Conservation (phyloP, 805 yeast genomes). For the Pichia membranifaciens region DNA sequence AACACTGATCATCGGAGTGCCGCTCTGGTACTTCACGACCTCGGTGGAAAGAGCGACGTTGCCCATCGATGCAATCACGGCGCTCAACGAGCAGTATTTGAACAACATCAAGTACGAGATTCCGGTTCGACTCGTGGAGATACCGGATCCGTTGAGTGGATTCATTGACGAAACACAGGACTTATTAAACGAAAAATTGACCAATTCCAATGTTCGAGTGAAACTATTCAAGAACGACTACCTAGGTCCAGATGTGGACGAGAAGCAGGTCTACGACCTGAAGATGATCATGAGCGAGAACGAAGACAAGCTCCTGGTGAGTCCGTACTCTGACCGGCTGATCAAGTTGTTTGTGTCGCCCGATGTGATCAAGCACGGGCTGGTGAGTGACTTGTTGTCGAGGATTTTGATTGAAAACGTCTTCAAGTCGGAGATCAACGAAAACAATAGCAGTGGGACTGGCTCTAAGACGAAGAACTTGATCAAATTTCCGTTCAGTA, state of each 20-base stretch:
- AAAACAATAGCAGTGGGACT: slow-evolving; percentile 21
- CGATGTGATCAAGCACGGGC: slow-evolving; percentile 21
- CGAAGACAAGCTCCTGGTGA: slow-evolving; percentile 26
- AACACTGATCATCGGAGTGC: slow-evolving; percentile 42
- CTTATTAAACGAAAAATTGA: slow-evolving; percentile 27
- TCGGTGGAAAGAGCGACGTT: slow-evolving; percentile 56
- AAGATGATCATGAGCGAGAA: slow-evolving; percentile 27
- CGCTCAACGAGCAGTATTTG: slow-evolving; percentile 15
- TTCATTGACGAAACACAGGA: slow-evolving; percentile 33
- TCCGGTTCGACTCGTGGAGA: slow-evolving; percentile 38
- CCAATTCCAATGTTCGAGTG: slow-evolving; percentile 31
- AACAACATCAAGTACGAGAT: slow-evolving; percentile 31
- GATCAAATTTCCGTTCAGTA: slow-evolving; percentile 49
- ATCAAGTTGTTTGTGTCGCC: slow-evolving; percentile 30
- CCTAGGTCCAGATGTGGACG: too few relatives aligned
- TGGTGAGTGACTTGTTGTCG: slow-evolving; percentile 34
- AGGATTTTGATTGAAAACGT: slow-evolving; percentile 34
- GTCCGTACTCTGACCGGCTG: slow-evolving; percentile 34
- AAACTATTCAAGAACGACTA: slow-evolving; percentile 9
- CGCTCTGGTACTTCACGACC: slow-evolving; percentile 58
- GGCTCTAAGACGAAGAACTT: slow-evolving; percentile 12
- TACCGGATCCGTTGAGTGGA: slow-evolving; percentile 28
- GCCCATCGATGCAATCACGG: slow-evolving; percentile 40
- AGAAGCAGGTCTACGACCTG: slow-evolving; percentile 8
- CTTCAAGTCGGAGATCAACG: slow-evolving; percentile 25